Conservation (phyloP, 805 yeast genomes). For the Myxozyma kluyveri region DNA sequence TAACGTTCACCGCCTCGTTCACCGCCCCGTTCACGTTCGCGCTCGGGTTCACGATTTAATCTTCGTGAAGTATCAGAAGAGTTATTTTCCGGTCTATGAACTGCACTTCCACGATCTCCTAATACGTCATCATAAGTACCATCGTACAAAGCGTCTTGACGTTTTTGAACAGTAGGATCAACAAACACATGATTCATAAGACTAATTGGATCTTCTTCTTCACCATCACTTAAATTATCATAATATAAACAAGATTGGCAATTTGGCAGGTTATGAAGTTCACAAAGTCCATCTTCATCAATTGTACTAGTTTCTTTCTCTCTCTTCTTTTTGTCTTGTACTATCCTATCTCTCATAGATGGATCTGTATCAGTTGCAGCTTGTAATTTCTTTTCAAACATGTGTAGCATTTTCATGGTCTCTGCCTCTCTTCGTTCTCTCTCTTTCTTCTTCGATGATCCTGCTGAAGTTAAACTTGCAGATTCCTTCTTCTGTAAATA, state of each 20-base stretch:
- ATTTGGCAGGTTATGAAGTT: constrained; percentile 28
- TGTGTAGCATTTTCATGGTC: constrained; percentile 35
- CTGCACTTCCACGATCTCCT: neutral
- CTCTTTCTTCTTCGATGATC: constrained; percentile 7
- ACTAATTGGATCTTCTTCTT: constrained; percentile 17
- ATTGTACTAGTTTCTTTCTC: neutral
- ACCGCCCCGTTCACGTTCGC: too few species aligned
- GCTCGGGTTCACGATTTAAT: too few species aligned
- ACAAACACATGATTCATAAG: constrained; percentile 20
- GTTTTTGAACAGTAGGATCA: constrained; percentile 4
- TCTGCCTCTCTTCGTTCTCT: constrained; percentile 34
- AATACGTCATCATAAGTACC: neutral
- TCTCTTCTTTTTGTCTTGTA: neutral
- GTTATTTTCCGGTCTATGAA: neutral
- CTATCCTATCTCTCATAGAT: neutral
- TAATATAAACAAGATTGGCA: constrained; percentile 32
- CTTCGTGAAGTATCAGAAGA: too few species aligned
- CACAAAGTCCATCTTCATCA: constrained; percentile 20
- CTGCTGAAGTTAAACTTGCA: neutral
- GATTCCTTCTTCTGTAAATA: constrained; percentile 8
- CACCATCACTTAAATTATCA: constrained; percentile 28
- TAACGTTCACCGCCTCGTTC: too few species aligned
- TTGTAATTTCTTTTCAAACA: constrained; percentile 35
- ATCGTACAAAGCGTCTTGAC: neutral
- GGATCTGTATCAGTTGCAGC: constrained; percentile 14